Percentiles rank a stretch among this genome's conserved stretches.
Evolutionary conservation across 2,329 filamentous ascomycete genomes (phyloP).

Genomic region (Didymellaceae sp.): DNA sequence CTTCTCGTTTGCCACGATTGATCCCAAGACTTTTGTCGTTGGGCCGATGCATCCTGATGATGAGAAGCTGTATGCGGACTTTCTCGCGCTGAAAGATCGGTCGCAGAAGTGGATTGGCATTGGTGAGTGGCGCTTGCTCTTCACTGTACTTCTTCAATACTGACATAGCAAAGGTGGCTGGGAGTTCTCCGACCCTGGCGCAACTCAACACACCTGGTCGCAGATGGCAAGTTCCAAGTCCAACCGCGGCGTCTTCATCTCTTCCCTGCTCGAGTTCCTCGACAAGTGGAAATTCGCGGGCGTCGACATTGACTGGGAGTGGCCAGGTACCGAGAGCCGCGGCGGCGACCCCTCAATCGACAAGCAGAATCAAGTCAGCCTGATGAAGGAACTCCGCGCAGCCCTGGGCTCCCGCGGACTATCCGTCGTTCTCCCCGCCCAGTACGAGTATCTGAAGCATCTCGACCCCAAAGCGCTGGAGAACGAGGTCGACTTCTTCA

Average conservation of each 20-base stretch:
- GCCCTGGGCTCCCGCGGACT: conserved; percentile 30
- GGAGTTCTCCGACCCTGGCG: conserved; percentile 35
- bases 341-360: conserved; percentile 47
- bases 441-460: conserved; percentile 35
- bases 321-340: conserved; percentile 42
- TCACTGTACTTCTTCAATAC: conserved; percentile 22
- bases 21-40: conserved; percentile 44
- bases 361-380: conserved; percentile 25
- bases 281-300: conserved; percentile 51
- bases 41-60: conserved; percentile 22
- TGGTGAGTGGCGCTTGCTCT: conserved; percentile 1
- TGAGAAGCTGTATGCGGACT: conserved; percentile 26
- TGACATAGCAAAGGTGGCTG: conserved; percentile 45
- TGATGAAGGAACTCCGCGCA: conserved; percentile 32
- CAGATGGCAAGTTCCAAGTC: conserved; percentile 39
- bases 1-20: conserved; percentile 52
- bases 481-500: conserved; percentile 51
- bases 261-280: conserved; percentile 50
- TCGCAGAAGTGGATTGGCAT: conserved; percentile 29
- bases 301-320: conserved; percentile 58
- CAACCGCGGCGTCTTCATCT: conserved; percentile 48
- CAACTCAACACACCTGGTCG: conserved; percentile 48
- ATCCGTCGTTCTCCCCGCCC: conserved; percentile 34
- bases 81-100: conserved; percentile 20
- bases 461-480: conserved; percentile 35